Base-by-base conservation (phyloP, 1,139 yeast species). In the Scheffersomyces cryptocercus region DNA sequence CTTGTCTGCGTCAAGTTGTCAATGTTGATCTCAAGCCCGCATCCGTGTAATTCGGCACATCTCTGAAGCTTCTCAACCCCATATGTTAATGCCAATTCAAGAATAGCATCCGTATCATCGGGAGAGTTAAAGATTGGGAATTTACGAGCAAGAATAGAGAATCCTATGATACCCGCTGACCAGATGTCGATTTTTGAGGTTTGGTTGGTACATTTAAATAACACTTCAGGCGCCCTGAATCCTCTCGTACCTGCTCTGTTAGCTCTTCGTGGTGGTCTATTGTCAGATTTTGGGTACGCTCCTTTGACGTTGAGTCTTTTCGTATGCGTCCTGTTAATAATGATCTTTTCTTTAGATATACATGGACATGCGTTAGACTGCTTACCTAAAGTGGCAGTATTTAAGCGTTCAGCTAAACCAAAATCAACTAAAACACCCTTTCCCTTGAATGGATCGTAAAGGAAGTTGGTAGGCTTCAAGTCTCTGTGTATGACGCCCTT, bases 231-330 rank as follows among this genome's bases (percentile, higher is more conserved):
- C 0, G 98, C 97, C 52, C 98, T 76, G 61, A 90, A 90, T 0
- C 98, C 98, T 55, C 99, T 78, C 0, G 99, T 95, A 2, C 99
- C 99, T 1, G 99, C 99, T 56, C 99, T 82, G 59, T 93, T 93
- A 1, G 98, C 98, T 47, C 99, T 76, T 57, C 96, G 78, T 1
- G 95, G 90, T 1, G 96, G 89, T 49, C 98, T 72, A 46, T 82
- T 81, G 63, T 88, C 96, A 52, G 85, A 85, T 56, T 85, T 87
- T 5, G 90, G 86, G 56, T 85, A 87, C 3, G 95, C 95, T 37
- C 83, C 82, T 37, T 79, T 71, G 36, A 73, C 61, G 45, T 71
- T 71, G 36, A 70, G 56, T 41, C 78, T 57, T 48, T 70, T 71
- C 36, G 59, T 58, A 37, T 64, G 63, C 3, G 64, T 50, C 28